A percentile compares a stretch with the other conserved stretches of the same genome.
These are phyloP conservation scores for Macrophomina pseudophaseolina DNA, from an alignment of 2,329 filamentous ascomycete species.

Conservation along the genomic window DNA sequence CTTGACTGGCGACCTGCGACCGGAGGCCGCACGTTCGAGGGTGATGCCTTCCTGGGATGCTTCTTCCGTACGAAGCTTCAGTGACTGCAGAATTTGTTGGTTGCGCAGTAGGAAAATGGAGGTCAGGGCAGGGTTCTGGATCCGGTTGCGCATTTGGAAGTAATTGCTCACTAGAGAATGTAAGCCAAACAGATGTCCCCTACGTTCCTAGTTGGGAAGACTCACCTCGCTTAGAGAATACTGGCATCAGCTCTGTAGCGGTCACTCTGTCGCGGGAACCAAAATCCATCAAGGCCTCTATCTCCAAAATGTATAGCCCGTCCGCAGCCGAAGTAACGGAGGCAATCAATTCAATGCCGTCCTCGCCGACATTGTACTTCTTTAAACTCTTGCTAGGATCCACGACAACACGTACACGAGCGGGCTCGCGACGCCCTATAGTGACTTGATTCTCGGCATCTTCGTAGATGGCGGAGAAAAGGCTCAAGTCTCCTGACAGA, in stretches of 20 bases:
- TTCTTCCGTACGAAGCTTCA: conserved; percentile 65
- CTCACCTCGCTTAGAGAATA: conserved; percentile 75
- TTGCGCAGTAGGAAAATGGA: conserved; percentile 77
- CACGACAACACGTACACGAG: conserved; percentile 73
- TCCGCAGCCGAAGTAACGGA: conserved; percentile 64
- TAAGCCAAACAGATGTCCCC: neutral
- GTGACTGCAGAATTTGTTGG: conserved; percentile 73
- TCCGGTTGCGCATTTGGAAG: conserved; percentile 71
- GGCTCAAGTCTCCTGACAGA: conserved; percentile 58
- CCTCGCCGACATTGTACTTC: conserved; percentile 47
- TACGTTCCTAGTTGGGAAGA: conserved; percentile 28
- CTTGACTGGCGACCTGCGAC: conserved; percentile 88
- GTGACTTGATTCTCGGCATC: conserved; percentile 67
- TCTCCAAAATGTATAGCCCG: conserved; percentile 60
- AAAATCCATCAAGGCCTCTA: conserved; percentile 70
- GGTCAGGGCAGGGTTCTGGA: conserved; percentile 68
- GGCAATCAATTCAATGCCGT: conserved; percentile 72
- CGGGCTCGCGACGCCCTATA: conserved; percentile 69
- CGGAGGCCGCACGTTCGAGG: conserved; percentile 52
- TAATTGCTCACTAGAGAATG: conserved; percentile 69
- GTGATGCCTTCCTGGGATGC: conserved; percentile 33
- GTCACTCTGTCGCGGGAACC: conserved; percentile 76
- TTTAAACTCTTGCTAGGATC: conserved; percentile 72
- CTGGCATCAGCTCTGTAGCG: conserved; percentile 73
- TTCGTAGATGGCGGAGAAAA: conserved; percentile 73